phyloP scores from a whole-genome alignment of 768 basidiomycete species.

The Tephrocybe sp. region DNA sequence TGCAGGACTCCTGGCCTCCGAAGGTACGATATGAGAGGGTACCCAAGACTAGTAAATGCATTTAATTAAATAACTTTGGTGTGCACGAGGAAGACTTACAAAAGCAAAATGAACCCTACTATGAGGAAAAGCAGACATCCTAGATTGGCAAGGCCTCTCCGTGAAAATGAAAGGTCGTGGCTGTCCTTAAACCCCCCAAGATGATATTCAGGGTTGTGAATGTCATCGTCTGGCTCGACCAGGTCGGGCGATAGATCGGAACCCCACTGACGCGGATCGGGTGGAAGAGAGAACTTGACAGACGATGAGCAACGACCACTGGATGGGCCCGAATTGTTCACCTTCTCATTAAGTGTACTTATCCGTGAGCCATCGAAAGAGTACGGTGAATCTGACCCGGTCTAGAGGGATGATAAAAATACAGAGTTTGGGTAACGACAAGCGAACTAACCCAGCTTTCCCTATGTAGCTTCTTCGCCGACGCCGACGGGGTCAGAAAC shows the following conservation, averaged over 20 bases:
- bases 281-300: conserved; percentile 58
- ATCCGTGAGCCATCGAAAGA: conserved; percentile 41
- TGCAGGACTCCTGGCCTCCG: background rate
- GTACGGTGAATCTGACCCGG: conserved; percentile 44
- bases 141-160: conserved; percentile 68
- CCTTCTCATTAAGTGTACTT: conserved; percentile 46
- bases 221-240: conserved; percentile 67
- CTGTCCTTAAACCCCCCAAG: conserved; percentile 25
- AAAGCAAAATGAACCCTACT: conserved; percentile 48
- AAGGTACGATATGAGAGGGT: conserved; percentile 40
- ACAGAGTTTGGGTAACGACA: background rate
- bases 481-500: conserved; percentile 23
- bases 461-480: conserved; percentile 33
- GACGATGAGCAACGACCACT: too few relatives aligned
- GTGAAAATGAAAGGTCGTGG: conserved; percentile 47
- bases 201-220: conserved; percentile 63
- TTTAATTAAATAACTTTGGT: background rate
- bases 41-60: conserved; percentile 38
- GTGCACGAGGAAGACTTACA: conserved; percentile 41
- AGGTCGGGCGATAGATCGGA: conserved; percentile 53
- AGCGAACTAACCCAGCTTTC: conserved; percentile 38
- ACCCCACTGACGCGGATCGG: conserved; percentile 70
- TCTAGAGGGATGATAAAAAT: conserved; percentile 11
- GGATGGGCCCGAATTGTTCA: too few relatives aligned
- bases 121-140: conserved; percentile 66